Conservation (phyloP, 139 green algal genomes). For the Dunaliella sp. region DNA sequence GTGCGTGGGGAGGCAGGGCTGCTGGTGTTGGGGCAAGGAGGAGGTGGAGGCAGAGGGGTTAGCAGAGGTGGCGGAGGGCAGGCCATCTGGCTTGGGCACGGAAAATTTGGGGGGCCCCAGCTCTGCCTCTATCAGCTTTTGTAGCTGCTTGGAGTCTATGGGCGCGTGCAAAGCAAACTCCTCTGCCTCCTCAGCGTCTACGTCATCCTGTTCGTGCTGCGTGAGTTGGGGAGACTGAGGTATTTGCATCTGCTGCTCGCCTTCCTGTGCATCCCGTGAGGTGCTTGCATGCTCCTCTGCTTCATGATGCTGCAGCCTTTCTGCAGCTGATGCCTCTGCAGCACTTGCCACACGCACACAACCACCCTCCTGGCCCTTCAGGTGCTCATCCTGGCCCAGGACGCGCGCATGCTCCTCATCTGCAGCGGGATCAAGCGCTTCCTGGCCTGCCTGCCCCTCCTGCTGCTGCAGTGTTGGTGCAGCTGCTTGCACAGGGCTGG, state of each 20-base stretch:
- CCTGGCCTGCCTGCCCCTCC: too few species aligned
- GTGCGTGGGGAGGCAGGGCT: too few species aligned
- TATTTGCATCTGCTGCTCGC: not conserved
- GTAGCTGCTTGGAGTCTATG: slow-evolving; percentile 23
- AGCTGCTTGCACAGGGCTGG: too few species aligned
- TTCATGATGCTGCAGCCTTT: not conserved
- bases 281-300: not conserved
- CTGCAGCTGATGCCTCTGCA: not conserved
- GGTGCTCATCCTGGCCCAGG: not conserved
- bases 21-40: not conserved
- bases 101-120: slow-evolving; percentile 35
- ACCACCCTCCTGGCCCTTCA: not conserved
- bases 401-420: too few species aligned
- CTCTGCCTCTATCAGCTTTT: slow-evolving; percentile 26
- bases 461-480: too few species aligned
- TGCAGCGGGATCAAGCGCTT: too few species aligned
- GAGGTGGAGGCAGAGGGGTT: not conserved
- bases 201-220: not conserved
- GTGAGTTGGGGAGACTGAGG: not conserved
- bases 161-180: not conserved
- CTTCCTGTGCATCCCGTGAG: not conserved
- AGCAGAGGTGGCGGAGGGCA: too few species aligned
- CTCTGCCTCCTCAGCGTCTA: not conserved
- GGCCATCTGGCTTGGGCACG: slow-evolving; percentile 9
- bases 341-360: too few species aligned